Base-by-base conservation (phyloP, 805 yeast genomes). In the Kluyveromyces nonfermentans region DNA sequence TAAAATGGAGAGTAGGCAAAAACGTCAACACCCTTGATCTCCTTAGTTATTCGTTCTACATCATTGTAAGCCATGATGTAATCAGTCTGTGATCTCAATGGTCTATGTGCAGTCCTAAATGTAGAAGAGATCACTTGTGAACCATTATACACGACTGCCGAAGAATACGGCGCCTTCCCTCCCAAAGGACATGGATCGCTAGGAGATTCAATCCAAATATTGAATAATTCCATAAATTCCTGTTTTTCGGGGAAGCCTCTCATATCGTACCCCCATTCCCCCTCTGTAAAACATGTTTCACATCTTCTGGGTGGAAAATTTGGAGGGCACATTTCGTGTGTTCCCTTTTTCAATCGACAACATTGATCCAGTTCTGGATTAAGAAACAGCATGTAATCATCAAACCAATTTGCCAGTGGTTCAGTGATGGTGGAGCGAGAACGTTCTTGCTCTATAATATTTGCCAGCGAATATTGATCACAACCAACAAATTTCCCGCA, bases 1-100 rank as follows among this genome's bases (percentile, higher is more conserved):
- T 93, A 90, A 63, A 90, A 90, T 21, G 94, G 94, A 1, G 96
- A 86, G 62, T 86, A 89, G 1, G 97, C 95, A 73, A 85, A 90
- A 1, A 88, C 69, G 14, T 79, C 75, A 7, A 79, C 57, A 17
- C 70, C 75, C 37, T 76, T 64, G 36, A 83, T 61, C 46, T 81
- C 83, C 5, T 72, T 64, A 1, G 81, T 74, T 2, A 90, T 73
- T 51, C 94, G 69, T 14, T 80, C 61, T 0, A 95, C 80, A 47
- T 82, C 79, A 38, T 75, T 74, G 55, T 82, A 85, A 0, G 95
- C 97, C 31, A 69, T 66, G 47, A 90, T 90, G 54, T 84, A 90
- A 57, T 89, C 97, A 17, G 68, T 63, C 53, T 90, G 97, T 0
- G 96, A 83, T 47, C 84, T 70, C 48, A 90, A 68, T 1, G 96